Evolutionary conservation across 1,284 basidiomycete species (phyloP), one percentile per base, ranked within the genome.

Genomic region (Sphagnurus paluster): DNA sequence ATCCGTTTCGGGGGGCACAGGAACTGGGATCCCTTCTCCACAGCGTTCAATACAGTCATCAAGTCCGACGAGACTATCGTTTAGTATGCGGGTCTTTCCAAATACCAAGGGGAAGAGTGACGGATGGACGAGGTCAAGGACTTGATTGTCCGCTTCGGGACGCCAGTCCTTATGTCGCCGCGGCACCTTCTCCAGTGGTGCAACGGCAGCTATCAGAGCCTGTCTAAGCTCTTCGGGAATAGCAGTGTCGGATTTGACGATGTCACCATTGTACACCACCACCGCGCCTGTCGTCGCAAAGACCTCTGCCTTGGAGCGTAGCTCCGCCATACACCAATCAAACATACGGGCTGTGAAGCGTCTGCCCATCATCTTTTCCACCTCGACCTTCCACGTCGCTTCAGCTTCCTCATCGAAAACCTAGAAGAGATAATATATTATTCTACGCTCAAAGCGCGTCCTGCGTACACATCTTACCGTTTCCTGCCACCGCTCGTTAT

Each of bases 91-190:
- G 4, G 54, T 57, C 21, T 25, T 19, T 0, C 62, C 68, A 48
- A 72, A 71, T 1, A 70, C 62, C 16, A 74, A 46, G 3, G 67
- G 66, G 47, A 66, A 74, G 13, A 76, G 60, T 2, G 69, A 70
- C 0, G 73, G 72, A 46, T 75, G 71, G 3, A 74, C 66, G 23
- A 75, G 65, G 46, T 75, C 71, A 8, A 75, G 67, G 5, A 76
- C 72, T 41, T 64, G 65, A 2, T 61, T 53, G 42, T 71, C 60
- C 4, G 72, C 71, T 3, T 65, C 62, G 2, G 74, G 74, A 47
- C 72, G 74, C 72, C 72, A 76, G 56, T 76, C 73, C 42, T 68
- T 65, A 38, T 66, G 35, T 4, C 59, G 44, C 41, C 58, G 58
- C 0, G 70, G 68, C 2, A 72, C 64, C 23, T 67, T 44, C 41